Evolutionary conservation across 371 early-diverging fungal species (phyloP).

Genomic region (Rhizopus stolonifer): DNA sequence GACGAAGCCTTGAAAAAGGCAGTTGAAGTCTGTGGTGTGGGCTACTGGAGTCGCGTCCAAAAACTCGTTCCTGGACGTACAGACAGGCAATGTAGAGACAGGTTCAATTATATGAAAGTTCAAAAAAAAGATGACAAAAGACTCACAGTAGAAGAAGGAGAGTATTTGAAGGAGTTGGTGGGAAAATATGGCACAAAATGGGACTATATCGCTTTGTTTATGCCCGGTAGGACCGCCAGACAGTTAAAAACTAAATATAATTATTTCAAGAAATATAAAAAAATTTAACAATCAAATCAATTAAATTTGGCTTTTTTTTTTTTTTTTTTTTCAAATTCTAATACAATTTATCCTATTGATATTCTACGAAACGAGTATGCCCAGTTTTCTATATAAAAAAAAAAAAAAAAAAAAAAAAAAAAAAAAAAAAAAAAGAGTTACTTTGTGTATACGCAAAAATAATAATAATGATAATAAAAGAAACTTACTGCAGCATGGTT

Average conservation of each 20-base stretch:
- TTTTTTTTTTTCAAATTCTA: no score
- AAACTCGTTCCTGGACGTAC: slow-evolving; percentile 74
- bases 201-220: slow-evolving; percentile 24
- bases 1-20: slow-evolving; percentile 69
- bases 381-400: slow-evolving; percentile 22
- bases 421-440: slow-evolving; percentile 10
- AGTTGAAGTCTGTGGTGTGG: slow-evolving; percentile 64
- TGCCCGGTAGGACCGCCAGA: no score
- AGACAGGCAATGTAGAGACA: slow-evolving; percentile 87
- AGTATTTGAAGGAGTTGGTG: slow-evolving; percentile 14
- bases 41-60: slow-evolving; percentile 78
- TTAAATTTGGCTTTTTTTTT: no score
- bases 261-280: no score
- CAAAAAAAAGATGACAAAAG: slow-evolving; percentile 58
- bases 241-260: no score
- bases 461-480: no score
- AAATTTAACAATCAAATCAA: no score
- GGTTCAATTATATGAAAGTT: slow-evolving; percentile 75
- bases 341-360: no score
- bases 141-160: slow-evolving; percentile 51
- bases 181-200: slow-evolving; percentile 31
- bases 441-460: no score
- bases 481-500: slow-evolving; percentile 27
- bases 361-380: slow-evolving; percentile 33
- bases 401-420: no score